Evolutionary conservation across 2,329 filamentous ascomycete genomes (phyloP), one percentile per base, ranked within the genome.

Genomic region (Epichloe bromicola): DNA sequence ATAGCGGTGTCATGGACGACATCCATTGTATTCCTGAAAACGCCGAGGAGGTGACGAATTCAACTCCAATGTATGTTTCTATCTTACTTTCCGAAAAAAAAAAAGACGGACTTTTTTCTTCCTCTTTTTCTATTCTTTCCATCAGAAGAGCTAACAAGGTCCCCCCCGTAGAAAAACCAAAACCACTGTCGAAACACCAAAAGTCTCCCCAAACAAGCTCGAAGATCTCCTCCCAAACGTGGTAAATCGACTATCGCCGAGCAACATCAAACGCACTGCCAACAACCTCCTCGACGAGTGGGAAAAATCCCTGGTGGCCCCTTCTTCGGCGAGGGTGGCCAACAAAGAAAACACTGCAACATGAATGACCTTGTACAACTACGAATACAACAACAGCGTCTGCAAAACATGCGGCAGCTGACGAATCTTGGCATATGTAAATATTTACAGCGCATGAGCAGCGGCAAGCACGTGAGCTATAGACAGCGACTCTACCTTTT

Each of bases 231-330:
- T 85, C 30, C 88, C 87, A 70, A 82, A 83, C 46, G 78, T 84
- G 46, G 75, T 94, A 51, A 83, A 82, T 62, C 82, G 83, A 56
- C 69, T 89, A 41, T 78, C 80, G 8, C 86, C 89, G 0, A 82
- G 81, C 58, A 89, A 88, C 59, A 70, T 96, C 58, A 87, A 88
- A 63, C 79, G 82, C 38, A 91, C 87, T 1, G 87, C 90, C n/a
- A 86, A 83, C 37, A 86, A 85, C 55, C 74, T 95, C 52, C 88
- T 96, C 80, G 85, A 83, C 56, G 89, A 95, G 63, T 95, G 88
- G 87, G 91, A 97, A 70, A 87, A 82, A 65, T 69, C 67, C 4
- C 58, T 70, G 42, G 57, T 59, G 5, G 56, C 64, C 8, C 64
- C 67, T 11, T 20, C 43, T 23, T 6, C 34, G 34, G 17, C 26